These are phyloP conservation scores for Fomitopsis palustris DNA, from an alignment of 1,284 basidiomycete species.

Conservation along the genomic window DNA sequence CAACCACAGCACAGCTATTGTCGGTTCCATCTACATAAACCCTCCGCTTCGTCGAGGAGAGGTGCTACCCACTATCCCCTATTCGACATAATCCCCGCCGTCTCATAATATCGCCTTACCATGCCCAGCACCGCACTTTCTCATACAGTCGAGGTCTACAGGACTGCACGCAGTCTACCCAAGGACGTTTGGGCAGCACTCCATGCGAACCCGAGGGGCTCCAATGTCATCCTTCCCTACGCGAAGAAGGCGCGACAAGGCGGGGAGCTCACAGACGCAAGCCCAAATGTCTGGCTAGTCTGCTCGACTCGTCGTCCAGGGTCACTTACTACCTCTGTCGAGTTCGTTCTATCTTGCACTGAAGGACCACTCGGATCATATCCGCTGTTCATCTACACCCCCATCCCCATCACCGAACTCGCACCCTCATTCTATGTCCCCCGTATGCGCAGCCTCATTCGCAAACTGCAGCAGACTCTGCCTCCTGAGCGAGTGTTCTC, in stretches of 20 bases:
- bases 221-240: constrained; percentile 56
- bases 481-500: constrained; percentile 53
- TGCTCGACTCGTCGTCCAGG: constrained; percentile 25
- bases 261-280: constrained; percentile 15
- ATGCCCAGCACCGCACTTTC: constrained; percentile 17
- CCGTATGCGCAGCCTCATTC: constrained; percentile 23
- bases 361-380: constrained; percentile 50
- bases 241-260: constrained; percentile 30
- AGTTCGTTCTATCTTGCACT: constrained; percentile 58
- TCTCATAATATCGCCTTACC: neutral
- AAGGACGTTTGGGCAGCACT: constrained; percentile 37
- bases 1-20: too few relatives aligned
- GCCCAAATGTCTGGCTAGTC: constrained; percentile 47
- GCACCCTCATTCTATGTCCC: constrained; percentile 25
- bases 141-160: constrained; percentile 28
- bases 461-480: constrained; percentile 18
- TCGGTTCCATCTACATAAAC: too few relatives aligned
- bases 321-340: constrained; percentile 26
- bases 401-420: constrained; percentile 19
- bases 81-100: neutral
- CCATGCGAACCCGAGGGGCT: constrained; percentile 34
- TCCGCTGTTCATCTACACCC: constrained; percentile 38
- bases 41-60: neutral
- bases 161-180: constrained; percentile 28
- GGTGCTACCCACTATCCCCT: neutral